These are phyloP conservation scores for Phytopythium oedochilum DNA, from an alignment of 352 stramenopile species.

Conservation along the genomic window DNA sequence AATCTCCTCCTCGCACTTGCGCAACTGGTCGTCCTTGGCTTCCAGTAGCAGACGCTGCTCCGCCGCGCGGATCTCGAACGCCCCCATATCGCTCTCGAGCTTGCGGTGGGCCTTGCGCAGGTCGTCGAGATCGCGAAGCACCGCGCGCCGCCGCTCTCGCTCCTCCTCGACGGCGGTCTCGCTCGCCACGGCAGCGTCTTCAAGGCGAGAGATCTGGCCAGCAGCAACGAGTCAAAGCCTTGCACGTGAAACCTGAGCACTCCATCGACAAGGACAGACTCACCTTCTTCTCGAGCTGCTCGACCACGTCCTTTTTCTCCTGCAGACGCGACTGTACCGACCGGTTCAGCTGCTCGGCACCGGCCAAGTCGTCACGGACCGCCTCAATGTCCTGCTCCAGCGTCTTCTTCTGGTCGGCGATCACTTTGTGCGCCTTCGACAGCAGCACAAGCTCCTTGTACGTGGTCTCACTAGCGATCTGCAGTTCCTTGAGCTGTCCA, in stretches of 20 bases:
- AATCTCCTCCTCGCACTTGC: constrained; percentile 68
- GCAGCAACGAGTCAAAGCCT: background rate
- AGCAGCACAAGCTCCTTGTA: constrained; percentile 81
- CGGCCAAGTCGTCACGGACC: constrained; percentile 42
- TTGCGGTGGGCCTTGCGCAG: constrained; percentile 60
- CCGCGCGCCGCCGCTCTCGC: constrained; percentile 38
- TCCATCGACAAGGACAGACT: background rate
- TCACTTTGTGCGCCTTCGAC: constrained; percentile 71
- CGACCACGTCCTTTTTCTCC: constrained; percentile 57
- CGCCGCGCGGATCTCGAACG: constrained; percentile 52
- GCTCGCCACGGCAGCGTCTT: constrained; percentile 35
- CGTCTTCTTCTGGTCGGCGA: constrained; percentile 56
- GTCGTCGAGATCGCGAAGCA: constrained; percentile 54
- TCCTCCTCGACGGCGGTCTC: constrained; percentile 62
- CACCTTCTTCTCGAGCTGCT: constrained; percentile 67
- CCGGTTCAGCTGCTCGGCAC: constrained; percentile 51
- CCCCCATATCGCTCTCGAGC: constrained; percentile 57
- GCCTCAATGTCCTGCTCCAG: constrained; percentile 40
- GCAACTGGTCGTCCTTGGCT: constrained; percentile 56
- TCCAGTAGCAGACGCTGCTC: constrained; percentile 56
- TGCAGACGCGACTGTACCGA: constrained; percentile 51
- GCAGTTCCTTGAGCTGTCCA: constrained; percentile 53
- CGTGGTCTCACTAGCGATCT: constrained; percentile 50
- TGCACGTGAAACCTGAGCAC: background rate
- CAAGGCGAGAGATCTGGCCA: constrained; percentile 37